Conservation (phyloP, 106 monocot species). For the Ottelia alismoides region DNA sequence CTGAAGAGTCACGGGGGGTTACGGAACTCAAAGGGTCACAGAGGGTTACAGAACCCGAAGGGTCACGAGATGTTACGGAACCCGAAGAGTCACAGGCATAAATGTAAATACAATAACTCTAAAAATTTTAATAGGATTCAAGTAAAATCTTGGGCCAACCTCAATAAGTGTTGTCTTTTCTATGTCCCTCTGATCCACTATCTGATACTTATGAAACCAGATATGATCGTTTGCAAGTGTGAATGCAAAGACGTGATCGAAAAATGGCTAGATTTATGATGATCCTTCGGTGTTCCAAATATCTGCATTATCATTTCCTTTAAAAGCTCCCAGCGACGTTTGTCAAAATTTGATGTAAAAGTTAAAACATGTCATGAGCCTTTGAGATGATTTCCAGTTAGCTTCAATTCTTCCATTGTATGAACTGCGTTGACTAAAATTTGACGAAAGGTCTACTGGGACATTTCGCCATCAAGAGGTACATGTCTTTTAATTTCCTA, state of each 20-base stretch:
- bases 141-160: constrained; percentile 89
- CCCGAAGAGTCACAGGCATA: no score
- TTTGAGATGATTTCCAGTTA: constrained; percentile 93
- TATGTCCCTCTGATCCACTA: no score
- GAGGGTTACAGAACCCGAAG: no score
- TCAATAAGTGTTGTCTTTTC: no score
- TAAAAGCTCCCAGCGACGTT: constrained; percentile 76
- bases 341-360: constrained; percentile 78
- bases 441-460: no score
- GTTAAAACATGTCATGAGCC: constrained; percentile 84
- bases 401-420: constrained; percentile 98
- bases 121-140: constrained; percentile 96
- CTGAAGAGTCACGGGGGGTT: no score
- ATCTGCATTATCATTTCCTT: constrained; percentile 95
- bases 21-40: no score
- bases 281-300: constrained; percentile 86
- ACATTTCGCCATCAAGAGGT: no score
- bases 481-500: no score
- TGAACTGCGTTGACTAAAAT: no score
- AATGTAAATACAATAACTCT: no score
- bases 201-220: constrained; percentile 98
- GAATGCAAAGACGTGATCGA: constrained; percentile 91
- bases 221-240: constrained; percentile 81
- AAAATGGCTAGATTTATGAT: constrained; percentile 82
- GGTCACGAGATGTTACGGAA: no score